These are phyloP conservation scores for Lentinula sp. DNA, from an alignment of 768 basidiomycete species.

Conservation along the genomic window DNA sequence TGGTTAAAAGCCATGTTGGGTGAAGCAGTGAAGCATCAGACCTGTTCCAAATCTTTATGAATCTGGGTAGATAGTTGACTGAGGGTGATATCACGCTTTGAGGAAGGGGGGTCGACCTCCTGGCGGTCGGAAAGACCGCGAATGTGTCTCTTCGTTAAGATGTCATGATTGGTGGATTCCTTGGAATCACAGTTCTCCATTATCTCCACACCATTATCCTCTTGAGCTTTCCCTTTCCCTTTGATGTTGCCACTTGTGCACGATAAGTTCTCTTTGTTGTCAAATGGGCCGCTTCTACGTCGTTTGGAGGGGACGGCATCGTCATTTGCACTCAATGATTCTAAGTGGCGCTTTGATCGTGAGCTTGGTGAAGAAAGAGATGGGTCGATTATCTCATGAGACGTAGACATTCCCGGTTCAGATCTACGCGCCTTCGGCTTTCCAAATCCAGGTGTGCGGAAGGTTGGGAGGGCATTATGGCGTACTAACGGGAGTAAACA, in stretches of 20 bases:
- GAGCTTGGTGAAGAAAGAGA: conserved; percentile 5
- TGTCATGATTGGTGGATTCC: background rate
- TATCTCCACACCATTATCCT: background rate
- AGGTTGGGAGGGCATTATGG: conserved; percentile 26
- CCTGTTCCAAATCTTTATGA: conserved; percentile 22
- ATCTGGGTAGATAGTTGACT: background rate
- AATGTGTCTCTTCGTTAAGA: background rate
- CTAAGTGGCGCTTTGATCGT: background rate
- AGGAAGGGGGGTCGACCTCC: conserved; percentile 5
- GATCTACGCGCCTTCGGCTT: conserved; percentile 15
- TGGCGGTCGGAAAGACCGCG: conserved; percentile 5
- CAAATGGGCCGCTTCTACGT: conserved; percentile 15
- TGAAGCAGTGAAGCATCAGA: conserved; percentile 17
- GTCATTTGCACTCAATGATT: background rate
- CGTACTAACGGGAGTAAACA: conserved; percentile 17
- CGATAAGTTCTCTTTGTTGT: conserved; percentile 19
- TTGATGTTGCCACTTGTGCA: background rate
- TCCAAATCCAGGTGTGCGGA: conserved; percentile 40
- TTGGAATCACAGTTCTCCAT: background rate
- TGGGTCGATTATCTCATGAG: conserved; percentile 11
- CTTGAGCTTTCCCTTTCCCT: conserved; percentile 11
- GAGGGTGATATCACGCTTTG: background rate
- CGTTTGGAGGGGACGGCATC: conserved; percentile 20
- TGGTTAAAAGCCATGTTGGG: conserved; percentile 22
- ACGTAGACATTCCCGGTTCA: conserved; percentile 4